phyloP scores from a whole-genome alignment of 352 stramenopile genomes.

The Pythium dissimile region DNA sequence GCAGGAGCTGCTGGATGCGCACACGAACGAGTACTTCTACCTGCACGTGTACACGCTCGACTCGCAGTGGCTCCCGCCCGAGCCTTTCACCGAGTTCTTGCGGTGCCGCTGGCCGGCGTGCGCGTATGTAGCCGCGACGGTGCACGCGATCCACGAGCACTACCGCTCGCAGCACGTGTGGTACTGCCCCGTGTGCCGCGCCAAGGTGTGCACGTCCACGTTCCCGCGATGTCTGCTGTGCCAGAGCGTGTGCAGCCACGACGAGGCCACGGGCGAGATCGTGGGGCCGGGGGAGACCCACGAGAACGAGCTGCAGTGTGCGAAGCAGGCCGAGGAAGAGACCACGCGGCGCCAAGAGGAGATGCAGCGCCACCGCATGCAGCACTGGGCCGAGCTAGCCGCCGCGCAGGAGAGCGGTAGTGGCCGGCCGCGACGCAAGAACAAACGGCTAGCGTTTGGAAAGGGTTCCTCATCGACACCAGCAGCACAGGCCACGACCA shows the following conservation, averaged over 20 bases:
- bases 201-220: conserved; percentile 60
- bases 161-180: conserved; percentile 58
- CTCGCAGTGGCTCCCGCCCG: conserved; percentile 70
- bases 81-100: conserved; percentile 62
- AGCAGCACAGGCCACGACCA: background rate
- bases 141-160: conserved; percentile 80
- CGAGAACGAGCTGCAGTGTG: conserved; percentile 35
- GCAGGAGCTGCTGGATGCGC: conserved; percentile 75
- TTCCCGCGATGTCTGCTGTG: conserved; percentile 68
- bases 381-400: conserved; percentile 48
- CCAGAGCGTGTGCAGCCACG: conserved; percentile 54
- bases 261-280: conserved; percentile 49
- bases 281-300: conserved; percentile 60
- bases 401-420: conserved; percentile 33
- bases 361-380: conserved; percentile 63
- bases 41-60: conserved; percentile 79
- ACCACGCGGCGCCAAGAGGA: conserved; percentile 44
- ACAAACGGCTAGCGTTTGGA: conserved; percentile 38
- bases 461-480: background rate
- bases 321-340: conserved; percentile 44
- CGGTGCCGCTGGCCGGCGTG: conserved; percentile 64
- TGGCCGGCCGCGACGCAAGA: conserved; percentile 20
- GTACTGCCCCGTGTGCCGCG: conserved; percentile 77
- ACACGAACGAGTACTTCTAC: conserved; percentile 87
- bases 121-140: conserved; percentile 41